phyloP scores from a whole-genome alignment of 768 basidiomycete genomes.

The Psilocybe subaeruginosa region DNA sequence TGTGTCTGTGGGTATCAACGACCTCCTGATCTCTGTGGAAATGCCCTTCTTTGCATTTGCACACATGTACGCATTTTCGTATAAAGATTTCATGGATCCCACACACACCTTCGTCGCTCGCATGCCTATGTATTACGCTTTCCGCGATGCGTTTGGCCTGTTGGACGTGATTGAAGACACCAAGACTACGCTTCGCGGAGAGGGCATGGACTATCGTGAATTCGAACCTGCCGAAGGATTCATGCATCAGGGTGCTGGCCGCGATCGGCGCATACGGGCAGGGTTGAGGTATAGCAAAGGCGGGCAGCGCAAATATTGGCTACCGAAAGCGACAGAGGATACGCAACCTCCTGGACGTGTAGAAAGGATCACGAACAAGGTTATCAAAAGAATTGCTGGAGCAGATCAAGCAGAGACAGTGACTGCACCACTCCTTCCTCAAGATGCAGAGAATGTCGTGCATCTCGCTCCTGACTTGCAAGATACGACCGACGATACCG shows the following conservation, averaged over 20 bases:
- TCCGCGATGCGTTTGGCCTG: conserved; percentile 85
- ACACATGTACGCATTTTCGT: conserved; percentile 94
- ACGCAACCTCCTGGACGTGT: conserved; percentile 40
- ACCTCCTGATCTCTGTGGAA: conserved; percentile 92
- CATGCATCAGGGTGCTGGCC: conserved; percentile 87
- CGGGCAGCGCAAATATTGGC: conserved; percentile 95
- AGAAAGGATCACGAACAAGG: conserved; percentile 44
- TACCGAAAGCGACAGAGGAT: conserved; percentile 64
- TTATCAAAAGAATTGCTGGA: conserved; percentile 43
- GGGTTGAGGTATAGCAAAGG: conserved; percentile 91
- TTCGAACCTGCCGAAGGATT: conserved; percentile 96
- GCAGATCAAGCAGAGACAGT: conserved; percentile 55
- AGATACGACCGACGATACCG: conserved; percentile 40
- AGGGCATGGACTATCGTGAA: conserved; percentile 93
- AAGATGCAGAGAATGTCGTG: conserved; percentile 65
- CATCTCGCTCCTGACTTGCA: conserved; percentile 64
- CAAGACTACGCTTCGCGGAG: conserved; percentile 79
- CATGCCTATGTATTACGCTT: conserved; percentile 86
- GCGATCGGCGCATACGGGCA: conserved; percentile 86
- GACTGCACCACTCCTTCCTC: conserved; percentile 73
- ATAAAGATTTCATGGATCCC: conserved; percentile 79
- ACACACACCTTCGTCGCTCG: conserved; percentile 73
- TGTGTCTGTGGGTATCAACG: conserved; percentile 88
- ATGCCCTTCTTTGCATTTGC: conserved; percentile 98
- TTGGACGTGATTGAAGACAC: conserved; percentile 89